phyloP scores from a whole-genome alignment of 345 rosid species.

The Linum usitatissimum region DNA sequence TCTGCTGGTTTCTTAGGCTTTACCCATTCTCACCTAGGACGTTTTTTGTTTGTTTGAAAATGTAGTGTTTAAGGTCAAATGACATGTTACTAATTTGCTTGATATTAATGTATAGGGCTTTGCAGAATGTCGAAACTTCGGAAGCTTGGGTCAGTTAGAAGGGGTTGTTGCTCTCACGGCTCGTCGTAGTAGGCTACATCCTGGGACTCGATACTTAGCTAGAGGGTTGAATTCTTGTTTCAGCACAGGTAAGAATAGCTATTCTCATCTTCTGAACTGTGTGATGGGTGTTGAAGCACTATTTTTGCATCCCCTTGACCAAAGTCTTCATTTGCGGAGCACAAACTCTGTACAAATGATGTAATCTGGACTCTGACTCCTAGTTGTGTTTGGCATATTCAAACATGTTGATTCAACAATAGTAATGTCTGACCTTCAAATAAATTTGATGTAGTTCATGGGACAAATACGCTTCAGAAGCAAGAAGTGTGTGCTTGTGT shows the following conservation, averaged over 20 bases:
- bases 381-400: background rate
- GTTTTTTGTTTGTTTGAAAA: background rate
- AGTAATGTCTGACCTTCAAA: background rate
- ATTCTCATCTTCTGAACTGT: slow-evolving; percentile 5
- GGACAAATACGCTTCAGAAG: background rate
- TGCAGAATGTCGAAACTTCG: slow-evolving; percentile 89
- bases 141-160: slow-evolving; percentile 83
- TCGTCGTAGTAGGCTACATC: slow-evolving; percentile 95
- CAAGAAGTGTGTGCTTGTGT: background rate
- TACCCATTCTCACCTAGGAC: background rate
- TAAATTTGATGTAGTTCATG: background rate
- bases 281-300: background rate
- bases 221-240: slow-evolving; percentile 95
- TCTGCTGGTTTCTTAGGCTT: background rate
- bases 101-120: slow-evolving; percentile 81
- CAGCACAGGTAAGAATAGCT: slow-evolving; percentile 66
- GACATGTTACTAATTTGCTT: slow-evolving; percentile 35
- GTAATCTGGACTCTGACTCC: background rate
- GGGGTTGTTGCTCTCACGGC: slow-evolving; percentile 87
- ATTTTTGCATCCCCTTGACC: background rate
- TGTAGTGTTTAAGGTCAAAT: slow-evolving; percentile 7
- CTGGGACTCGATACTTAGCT: slow-evolving; percentile 97
- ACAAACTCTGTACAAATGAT: background rate
- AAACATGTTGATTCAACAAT: background rate
- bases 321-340: background rate